Conservation (phyloP, 2,329 filamentous ascomycete species). For the Colletotrichum australisinense region DNA sequence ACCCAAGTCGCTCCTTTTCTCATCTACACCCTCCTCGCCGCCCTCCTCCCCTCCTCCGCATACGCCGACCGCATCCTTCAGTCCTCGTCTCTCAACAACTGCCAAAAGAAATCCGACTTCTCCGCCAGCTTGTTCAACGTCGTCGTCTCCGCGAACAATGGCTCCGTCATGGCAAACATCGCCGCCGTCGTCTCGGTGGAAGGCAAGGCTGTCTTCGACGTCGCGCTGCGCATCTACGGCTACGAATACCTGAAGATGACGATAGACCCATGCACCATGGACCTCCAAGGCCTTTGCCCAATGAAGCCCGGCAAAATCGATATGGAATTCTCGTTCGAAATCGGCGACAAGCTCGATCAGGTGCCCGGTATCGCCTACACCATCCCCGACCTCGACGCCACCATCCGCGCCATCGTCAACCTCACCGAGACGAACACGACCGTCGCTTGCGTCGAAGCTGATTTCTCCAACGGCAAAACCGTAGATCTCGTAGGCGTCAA, state of each 20-base stretch:
- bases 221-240: slow-evolving; percentile 85
- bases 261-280: slow-evolving; percentile 80
- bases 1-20: slow-evolving; percentile 42
- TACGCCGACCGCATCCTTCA: slow-evolving; percentile 76
- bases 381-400: slow-evolving; percentile 91
- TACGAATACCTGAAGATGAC: slow-evolving; percentile 74
- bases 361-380: slow-evolving; percentile 81
- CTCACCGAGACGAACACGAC: slow-evolving; percentile 68
- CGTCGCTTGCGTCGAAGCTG: slow-evolving; percentile 88
- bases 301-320: slow-evolving; percentile 88
- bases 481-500: slow-evolving; percentile 90
- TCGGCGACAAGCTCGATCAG: slow-evolving; percentile 61
- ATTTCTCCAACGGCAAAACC: slow-evolving; percentile 90
- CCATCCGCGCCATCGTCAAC: slow-evolving; percentile 85
- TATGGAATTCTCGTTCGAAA: slow-evolving; percentile 57
- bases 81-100: slow-evolving; percentile 86
- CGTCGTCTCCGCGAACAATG: slow-evolving; percentile 80
- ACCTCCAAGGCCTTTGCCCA: slow-evolving; percentile 84
- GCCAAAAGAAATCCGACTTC: slow-evolving; percentile 86
- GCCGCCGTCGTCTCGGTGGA: slow-evolving; percentile 85
- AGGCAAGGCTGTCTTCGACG: slow-evolving; percentile 82
- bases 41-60: slow-evolving; percentile 56
- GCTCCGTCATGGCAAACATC: slow-evolving; percentile 78
- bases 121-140: slow-evolving; percentile 91
- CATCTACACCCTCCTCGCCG: slow-evolving; percentile 57